These are phyloP conservation scores for Ophiostoma montium DNA, from an alignment of 2,329 filamentous ascomycete species.

Conservation along the genomic window DNA sequence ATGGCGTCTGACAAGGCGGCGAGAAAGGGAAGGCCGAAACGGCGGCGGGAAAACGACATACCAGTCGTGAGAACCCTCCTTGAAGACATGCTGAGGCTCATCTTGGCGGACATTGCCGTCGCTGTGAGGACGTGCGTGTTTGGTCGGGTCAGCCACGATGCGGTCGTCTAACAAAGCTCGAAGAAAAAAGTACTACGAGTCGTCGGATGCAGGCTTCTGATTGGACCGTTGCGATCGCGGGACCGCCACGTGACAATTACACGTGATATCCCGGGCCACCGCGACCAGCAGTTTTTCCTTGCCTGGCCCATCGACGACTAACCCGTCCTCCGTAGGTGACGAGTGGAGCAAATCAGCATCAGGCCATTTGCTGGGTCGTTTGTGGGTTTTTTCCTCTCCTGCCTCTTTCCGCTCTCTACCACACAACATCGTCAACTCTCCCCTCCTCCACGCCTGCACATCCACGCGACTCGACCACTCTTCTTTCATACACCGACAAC, in stretches of 20 bases:
- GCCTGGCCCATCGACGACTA: background rate
- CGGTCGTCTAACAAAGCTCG: background rate
- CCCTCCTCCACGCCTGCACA: background rate
- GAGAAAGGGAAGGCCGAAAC: background rate
- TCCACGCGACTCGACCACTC: background rate
- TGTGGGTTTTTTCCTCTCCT: constrained; percentile 11
- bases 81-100: constrained; percentile 52
- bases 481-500: background rate
- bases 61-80: constrained; percentile 46
- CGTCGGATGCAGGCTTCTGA: background rate
- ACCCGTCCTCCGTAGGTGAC: background rate
- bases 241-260: background rate
- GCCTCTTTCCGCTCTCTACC: constrained; percentile 1
- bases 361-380: constrained; percentile 13
- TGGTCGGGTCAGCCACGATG: background rate
- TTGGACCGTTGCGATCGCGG: too few relatives aligned
- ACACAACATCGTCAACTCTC: background rate
- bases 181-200: constrained; percentile 5
- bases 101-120: constrained; percentile 22
- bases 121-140: background rate
- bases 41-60: constrained; percentile 25
- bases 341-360: constrained; percentile 13
- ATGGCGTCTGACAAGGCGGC: background rate
- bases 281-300: constrained; percentile 2
- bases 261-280: constrained; percentile 12